Base-by-base conservation (phyloP, 768 basidiomycete species). In the Boletus insuetus region DNA sequence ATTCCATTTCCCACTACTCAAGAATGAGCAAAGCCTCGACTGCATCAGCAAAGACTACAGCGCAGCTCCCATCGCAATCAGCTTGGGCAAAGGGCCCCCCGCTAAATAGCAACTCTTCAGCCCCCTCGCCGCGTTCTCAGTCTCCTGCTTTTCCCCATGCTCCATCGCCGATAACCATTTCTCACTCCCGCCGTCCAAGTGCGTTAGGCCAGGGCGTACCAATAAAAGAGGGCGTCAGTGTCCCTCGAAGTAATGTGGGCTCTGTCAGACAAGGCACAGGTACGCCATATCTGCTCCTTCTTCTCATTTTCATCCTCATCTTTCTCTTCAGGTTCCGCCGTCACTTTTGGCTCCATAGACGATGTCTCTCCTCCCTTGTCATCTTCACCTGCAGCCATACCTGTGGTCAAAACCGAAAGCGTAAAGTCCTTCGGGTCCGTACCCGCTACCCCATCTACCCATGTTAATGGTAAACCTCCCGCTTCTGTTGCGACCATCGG, bases 1-100 rank as follows among this genome's bases (percentile, higher is more conserved):
- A 37, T 22, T 52, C 41, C 52, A 55, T 59, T 17, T 53, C 49
- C 20, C 3, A 32, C 3, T 7, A n/a, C 39, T 32, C 10, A 61
- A 91, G 89, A 91, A 95, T 95, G 93, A 95, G 90, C 90, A 94
- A 87, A 86, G 83, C 83, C 76, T 85, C 89, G 64, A 82, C 86
- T 73, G 79, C 83, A 73, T 77, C 87, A 73, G 77, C 77, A 76
- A 87, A 86, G 83, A 86, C 77, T 78, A 81, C 81, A 74, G 72
- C 83, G 77, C 83, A 79, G 82, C 84, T 86, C 77, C 76, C 87
- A 72, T 72, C 80, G 79, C 83, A 85, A 80, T 92, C 91, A 75
- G 92, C 91, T 79, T 96, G 93, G 93, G 77, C 89, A 76, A 87
- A 76, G 81, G 91, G 92, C 72, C 92, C 92, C 49, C 91, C 93